Percentiles rank a stretch among this genome's conserved stretches.
Conservation (phyloP, 805 yeast genomes). For the Teunomyces panamensis region DNA sequence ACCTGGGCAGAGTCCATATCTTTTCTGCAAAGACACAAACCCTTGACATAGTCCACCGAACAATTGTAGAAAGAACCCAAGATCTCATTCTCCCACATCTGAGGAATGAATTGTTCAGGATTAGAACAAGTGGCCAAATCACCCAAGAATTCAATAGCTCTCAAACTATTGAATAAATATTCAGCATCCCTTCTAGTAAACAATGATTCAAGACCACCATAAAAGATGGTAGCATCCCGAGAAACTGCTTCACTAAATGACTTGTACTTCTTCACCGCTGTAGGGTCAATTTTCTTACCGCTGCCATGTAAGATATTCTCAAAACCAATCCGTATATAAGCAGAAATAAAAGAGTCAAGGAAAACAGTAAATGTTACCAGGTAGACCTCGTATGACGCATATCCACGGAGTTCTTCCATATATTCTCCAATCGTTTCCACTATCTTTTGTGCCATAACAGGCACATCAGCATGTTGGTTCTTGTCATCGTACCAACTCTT, state of each 20-base stretch:
- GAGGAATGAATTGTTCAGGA: constrained; percentile 32
- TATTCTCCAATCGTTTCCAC: constrained; percentile 76
- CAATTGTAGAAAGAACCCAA: constrained; percentile 71
- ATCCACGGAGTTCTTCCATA: constrained; percentile 57
- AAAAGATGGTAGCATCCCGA: constrained; percentile 38
- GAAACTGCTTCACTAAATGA: constrained; percentile 38
- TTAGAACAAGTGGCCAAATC: constrained; percentile 39
- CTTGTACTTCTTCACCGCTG: constrained; percentile 30
- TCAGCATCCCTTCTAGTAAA: constrained; percentile 40
- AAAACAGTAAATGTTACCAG: constrained; percentile 36
- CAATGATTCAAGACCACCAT: constrained; percentile 32
- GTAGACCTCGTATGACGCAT: constrained; percentile 41
- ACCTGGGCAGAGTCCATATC: constrained; percentile 36
- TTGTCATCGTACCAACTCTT: constrained; percentile 67
- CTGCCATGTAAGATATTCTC: constrained; percentile 40
- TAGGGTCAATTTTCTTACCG: constrained; percentile 42
- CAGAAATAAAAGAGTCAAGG: constrained; percentile 35
- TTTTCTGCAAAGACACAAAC: constrained; percentile 54
- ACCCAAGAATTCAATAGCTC: constrained; percentile 40
- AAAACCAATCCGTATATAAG: constrained; percentile 38
- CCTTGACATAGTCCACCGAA: constrained; percentile 66
- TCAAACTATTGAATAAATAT: constrained; percentile 36
- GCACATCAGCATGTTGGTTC: constrained; percentile 26
- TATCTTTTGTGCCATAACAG: constrained; percentile 54
- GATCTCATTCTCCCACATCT: constrained; percentile 56